These are phyloP conservation scores for Candida qinlingensis DNA, from an alignment of 805 yeast species.

Conservation along the genomic window DNA sequence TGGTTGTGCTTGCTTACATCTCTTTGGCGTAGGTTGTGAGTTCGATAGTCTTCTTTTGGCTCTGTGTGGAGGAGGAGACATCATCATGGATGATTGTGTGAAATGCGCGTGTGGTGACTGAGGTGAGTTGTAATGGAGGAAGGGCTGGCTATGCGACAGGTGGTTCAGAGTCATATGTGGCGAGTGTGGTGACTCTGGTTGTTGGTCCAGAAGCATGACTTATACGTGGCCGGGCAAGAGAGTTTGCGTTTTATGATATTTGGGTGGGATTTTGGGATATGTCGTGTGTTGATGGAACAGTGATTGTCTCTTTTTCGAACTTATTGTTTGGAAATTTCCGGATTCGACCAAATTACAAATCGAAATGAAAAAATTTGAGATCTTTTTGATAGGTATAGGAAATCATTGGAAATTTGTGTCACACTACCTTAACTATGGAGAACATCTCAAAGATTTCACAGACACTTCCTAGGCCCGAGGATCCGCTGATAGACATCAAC, in stretches of 20 bases:
- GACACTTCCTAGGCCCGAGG: slow-evolving; percentile 45
- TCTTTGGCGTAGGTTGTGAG: slow-evolving; percentile 27
- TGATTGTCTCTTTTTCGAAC: neutral
- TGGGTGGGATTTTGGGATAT: neutral
- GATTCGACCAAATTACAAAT: neutral
- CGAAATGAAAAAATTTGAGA: too few species aligned
- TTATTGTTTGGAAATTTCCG: slow-evolving; percentile 5
- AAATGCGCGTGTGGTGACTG: neutral
- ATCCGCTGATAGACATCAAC: slow-evolving; percentile 42
- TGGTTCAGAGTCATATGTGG: neutral
- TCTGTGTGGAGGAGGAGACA: slow-evolving; percentile 7
- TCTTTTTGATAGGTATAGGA: too few species aligned
- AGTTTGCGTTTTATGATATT: neutral
- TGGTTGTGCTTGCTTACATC: slow-evolving; percentile 15
- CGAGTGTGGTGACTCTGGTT: neutral
- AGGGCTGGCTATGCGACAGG: neutral
- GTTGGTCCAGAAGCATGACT: slow-evolving; percentile 1
- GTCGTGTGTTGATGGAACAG: neutral
- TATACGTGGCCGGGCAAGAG: neutral
- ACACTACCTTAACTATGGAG: slow-evolving; percentile 29
- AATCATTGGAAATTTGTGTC: too few species aligned
- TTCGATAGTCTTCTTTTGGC: slow-evolving; percentile 33
- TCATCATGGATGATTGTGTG: neutral
- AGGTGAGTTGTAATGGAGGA: neutral
- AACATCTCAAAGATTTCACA: slow-evolving; percentile 54